phyloP scores from a whole-genome alignment of 108 stramenopile species.

The Seminavis robusta region DNA sequence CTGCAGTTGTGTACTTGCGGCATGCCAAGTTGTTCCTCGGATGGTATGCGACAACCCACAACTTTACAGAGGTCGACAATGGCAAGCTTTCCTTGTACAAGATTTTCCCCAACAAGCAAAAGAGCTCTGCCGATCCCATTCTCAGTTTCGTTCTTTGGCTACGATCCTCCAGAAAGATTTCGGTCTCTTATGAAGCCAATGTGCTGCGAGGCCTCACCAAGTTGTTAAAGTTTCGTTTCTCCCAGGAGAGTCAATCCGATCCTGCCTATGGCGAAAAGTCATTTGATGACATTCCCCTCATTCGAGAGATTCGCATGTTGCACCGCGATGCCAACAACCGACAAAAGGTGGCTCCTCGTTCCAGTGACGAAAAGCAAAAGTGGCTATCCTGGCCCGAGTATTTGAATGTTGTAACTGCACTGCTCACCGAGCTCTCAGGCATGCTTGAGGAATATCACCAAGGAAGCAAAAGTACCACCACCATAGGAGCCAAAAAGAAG shows the following conservation, averaged over 20 bases:
- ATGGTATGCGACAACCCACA: slow-evolving; percentile 29
- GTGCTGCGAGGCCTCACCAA: slow-evolving; percentile 77
- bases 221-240: slow-evolving; percentile 74
- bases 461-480: not conserved
- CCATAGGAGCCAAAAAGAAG: slow-evolving; percentile 25
- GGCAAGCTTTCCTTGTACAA: slow-evolving; percentile 44
- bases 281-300: slow-evolving; percentile 68
- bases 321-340: slow-evolving; percentile 72
- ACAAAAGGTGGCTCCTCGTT: slow-evolving; percentile 55
- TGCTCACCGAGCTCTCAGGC: too few relatives aligned
- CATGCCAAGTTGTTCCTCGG: slow-evolving; percentile 79
- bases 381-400: slow-evolving; percentile 83
- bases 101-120: slow-evolving; percentile 60
- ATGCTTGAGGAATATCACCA: slow-evolving; percentile 1
- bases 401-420: slow-evolving; percentile 11
- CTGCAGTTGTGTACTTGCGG: slow-evolving; percentile 72
- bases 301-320: slow-evolving; percentile 68
- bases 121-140: slow-evolving; percentile 58
- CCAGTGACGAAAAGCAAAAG: slow-evolving; percentile 71
- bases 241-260: slow-evolving; percentile 35
- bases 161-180: slow-evolving; percentile 53
- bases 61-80: not conserved
- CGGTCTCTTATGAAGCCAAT: slow-evolving; percentile 82
- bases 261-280: slow-evolving; percentile 27
- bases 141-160: slow-evolving; percentile 78